Evolutionary conservation across 2,329 filamentous ascomycete genomes (phyloP).

Genomic region (Ascochyta fabae): DNA sequence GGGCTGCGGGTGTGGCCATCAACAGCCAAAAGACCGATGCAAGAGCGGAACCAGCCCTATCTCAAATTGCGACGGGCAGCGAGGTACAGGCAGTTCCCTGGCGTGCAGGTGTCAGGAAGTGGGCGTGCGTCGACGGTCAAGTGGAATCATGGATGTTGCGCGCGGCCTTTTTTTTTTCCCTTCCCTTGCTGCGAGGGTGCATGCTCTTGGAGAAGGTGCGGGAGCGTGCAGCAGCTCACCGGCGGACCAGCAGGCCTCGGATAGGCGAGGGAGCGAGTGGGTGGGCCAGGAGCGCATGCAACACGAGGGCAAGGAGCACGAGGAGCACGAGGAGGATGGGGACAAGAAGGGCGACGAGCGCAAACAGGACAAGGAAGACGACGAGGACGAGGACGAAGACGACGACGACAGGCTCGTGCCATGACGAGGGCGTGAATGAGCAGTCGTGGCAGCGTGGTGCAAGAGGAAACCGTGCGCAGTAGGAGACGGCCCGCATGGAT

Average conservation of each 20-base stretch:
- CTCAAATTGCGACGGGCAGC: conserved; percentile 30
- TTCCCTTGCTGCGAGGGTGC: neutral
- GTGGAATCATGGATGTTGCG: neutral
- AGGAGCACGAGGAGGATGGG: too few species aligned
- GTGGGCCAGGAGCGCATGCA: too few species aligned
- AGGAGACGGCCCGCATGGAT: conserved; percentile 28
- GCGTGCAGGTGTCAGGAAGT: conserved; percentile 32
- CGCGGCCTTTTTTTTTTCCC: neutral
- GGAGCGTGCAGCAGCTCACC: conserved; percentile 16
- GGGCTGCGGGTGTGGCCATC: conserved; percentile 19
- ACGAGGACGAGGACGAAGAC: neutral
- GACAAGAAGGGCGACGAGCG: neutral
- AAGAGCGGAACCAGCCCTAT: conserved; percentile 44
- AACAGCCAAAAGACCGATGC: conserved; percentile 35
- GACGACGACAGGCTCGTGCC: conserved; percentile 26
- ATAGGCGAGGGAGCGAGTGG: neutral
- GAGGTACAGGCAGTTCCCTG: conserved; percentile 22
- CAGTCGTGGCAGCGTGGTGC: conserved; percentile 22
- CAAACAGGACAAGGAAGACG: neutral
- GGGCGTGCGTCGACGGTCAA: conserved; percentile 19
- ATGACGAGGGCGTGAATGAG: conserved; percentile 21
- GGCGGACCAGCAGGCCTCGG: conserved; percentile 8
- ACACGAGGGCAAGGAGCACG: too few species aligned
- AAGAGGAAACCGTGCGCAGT: conserved; percentile 11
- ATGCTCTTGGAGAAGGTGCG: conserved; percentile 5